phyloP scores from a whole-genome alignment of 2,329 filamentous ascomycete genomes.

The Nemania bipapillata region DNA sequence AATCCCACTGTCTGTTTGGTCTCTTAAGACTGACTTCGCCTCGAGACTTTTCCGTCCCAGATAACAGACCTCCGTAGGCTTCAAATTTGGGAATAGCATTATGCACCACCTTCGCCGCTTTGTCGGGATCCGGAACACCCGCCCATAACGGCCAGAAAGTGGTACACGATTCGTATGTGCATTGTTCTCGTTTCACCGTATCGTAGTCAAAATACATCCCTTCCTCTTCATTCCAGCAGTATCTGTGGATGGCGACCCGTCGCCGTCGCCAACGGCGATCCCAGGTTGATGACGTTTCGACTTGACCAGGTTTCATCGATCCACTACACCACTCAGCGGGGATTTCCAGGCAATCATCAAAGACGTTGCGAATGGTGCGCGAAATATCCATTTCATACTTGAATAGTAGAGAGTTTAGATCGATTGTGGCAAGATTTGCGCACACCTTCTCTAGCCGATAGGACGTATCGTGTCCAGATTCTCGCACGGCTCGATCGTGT shows the following conservation, averaged over 20 bases:
- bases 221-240: slow-evolving; percentile 89
- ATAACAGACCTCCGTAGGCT: slow-evolving; percentile 84
- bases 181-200: slow-evolving; percentile 81
- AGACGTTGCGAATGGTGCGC: slow-evolving; percentile 82
- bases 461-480: slow-evolving; percentile 95
- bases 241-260: slow-evolving; percentile 87
- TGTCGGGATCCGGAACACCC: slow-evolving; percentile 83
- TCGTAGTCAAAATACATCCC: slow-evolving; percentile 99
- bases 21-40: slow-evolving; percentile 81
- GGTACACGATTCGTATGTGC: slow-evolving; percentile 87
- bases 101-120: slow-evolving; percentile 84
- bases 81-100: slow-evolving; percentile 89
- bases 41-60: slow-evolving; percentile 88
- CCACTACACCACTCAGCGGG: slow-evolving; percentile 82
- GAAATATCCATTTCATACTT: slow-evolving; percentile 97
- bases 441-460: slow-evolving; percentile 91
- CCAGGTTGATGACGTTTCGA: slow-evolving; percentile 88
- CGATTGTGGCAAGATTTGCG: slow-evolving; percentile 89
- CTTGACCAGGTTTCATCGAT: slow-evolving; percentile 71
- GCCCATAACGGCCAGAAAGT: slow-evolving; percentile 99
- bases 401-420: slow-evolving; percentile 93
- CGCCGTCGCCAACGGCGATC: slow-evolving; percentile 86
- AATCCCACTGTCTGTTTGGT: slow-evolving; percentile 98
- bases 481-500: slow-evolving; percentile 93
- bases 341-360: slow-evolving; percentile 83